phyloP scores from a whole-genome alignment of 2,329 filamentous ascomycete species.

The Westerdykella ornata region DNA sequence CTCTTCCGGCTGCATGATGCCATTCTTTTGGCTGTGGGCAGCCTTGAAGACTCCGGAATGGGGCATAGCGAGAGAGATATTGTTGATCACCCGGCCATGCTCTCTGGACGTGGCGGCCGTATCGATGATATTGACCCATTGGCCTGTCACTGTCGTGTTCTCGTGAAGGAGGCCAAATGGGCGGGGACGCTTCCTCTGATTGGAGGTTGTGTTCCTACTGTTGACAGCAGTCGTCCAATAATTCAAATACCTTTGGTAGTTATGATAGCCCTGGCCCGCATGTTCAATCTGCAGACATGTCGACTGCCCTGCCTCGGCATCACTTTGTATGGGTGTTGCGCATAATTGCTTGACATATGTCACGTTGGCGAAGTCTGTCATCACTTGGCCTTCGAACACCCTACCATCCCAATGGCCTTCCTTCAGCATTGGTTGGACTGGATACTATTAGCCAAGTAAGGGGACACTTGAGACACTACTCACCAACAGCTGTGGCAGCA shows the following conservation, averaged over 20 bases:
- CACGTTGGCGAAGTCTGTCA: constrained; percentile 58
- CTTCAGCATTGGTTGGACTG: constrained; percentile 63
- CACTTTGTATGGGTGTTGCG: constrained; percentile 52
- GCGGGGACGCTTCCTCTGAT: constrained; percentile 48
- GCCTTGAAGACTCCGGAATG: constrained; percentile 64
- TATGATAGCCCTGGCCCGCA: constrained; percentile 63
- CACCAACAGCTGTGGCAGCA: constrained; percentile 62
- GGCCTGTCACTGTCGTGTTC: constrained; percentile 62
- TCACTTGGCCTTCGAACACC: constrained; percentile 52
- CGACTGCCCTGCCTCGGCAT: constrained; percentile 37
- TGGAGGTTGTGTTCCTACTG: constrained; percentile 40
- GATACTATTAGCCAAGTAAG: neutral
- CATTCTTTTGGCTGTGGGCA: constrained; percentile 54
- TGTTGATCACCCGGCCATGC: constrained; percentile 59
- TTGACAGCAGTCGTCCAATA: constrained; percentile 49
- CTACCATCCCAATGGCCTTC: constrained; percentile 48
- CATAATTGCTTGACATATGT: constrained; percentile 52
- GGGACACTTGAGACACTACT: constrained; percentile 4
- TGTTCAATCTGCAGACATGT: constrained; percentile 66
- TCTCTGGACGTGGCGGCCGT: constrained; percentile 46
- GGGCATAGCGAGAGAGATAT: constrained; percentile 70
- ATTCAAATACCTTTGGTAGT: constrained; percentile 56
- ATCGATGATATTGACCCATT: constrained; percentile 61
- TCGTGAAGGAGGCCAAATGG: constrained; percentile 61
- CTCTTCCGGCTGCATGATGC: constrained; percentile 60